phyloP scores from a whole-genome alignment of 1,139 yeast species.

The Taphrina sp. region DNA sequence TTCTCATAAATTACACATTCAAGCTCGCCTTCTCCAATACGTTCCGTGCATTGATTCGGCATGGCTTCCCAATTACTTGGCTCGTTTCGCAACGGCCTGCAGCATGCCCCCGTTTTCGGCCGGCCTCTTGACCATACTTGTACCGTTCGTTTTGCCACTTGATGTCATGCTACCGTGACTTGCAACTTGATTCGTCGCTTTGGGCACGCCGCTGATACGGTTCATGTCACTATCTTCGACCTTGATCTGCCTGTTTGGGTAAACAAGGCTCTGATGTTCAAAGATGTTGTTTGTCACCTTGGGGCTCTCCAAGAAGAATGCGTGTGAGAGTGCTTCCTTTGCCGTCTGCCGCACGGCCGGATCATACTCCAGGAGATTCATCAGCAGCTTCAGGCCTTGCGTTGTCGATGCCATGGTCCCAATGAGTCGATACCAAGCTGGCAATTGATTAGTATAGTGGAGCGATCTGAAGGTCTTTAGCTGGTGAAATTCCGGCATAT shows the following conservation, averaged over 20 bases:
- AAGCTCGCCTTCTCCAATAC: no score
- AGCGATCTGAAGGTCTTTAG: slow-evolving; percentile 57
- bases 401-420: slow-evolving; percentile 63
- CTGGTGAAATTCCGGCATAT: slow-evolving; percentile 80
- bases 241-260: slow-evolving; percentile 30
- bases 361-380: slow-evolving; percentile 70
- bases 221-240: slow-evolving; percentile 31
- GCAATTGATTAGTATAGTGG: slow-evolving; percentile 62
- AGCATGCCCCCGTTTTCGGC: no score
- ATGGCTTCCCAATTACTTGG: no score
- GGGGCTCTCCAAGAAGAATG: slow-evolving; percentile 78
- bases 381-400: slow-evolving; percentile 69
- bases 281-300: slow-evolving; percentile 45
- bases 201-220: not conserved
- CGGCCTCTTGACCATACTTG: no score
- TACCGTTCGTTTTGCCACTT: no score
- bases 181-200: not conserved
- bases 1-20: no score
- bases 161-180: no score
- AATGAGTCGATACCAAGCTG: slow-evolving; percentile 79
- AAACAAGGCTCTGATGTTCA: slow-evolving; percentile 15
- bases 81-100: no score
- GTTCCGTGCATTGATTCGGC: no score
- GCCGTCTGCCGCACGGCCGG: slow-evolving; percentile 79
- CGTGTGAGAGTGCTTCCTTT: slow-evolving; percentile 74